Conservation (phyloP, 176 grass and related monocot genomes). For the Leersia perrieri region DNA sequence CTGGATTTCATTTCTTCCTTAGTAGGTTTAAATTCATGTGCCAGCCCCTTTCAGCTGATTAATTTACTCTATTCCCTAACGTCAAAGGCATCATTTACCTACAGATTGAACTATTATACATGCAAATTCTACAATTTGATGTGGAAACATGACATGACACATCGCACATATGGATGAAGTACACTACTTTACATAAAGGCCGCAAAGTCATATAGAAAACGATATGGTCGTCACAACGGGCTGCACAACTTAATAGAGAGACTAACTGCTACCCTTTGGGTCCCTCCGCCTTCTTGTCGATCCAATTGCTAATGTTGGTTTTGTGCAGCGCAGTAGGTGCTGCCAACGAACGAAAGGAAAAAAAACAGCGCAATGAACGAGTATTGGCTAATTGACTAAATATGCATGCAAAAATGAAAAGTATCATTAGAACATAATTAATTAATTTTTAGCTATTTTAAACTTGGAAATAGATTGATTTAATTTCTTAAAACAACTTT, state of each 20-base stretch:
- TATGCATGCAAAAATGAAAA: too few relatives aligned
- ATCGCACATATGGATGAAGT: neutral
- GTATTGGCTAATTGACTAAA: too few relatives aligned
- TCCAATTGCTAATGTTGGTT: neutral
- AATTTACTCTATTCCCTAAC: neutral
- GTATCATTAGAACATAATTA: rapidly evolving
- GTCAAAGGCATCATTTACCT: neutral
- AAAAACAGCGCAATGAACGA: too few relatives aligned
- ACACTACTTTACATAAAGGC: neutral
- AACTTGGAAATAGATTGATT: too few relatives aligned
- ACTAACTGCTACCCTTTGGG: neutral
- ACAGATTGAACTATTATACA: neutral
- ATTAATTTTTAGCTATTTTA: too few relatives aligned
- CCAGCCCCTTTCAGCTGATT: neutral
- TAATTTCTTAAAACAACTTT: too few relatives aligned
- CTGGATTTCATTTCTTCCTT: neutral
- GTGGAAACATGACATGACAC: neutral
- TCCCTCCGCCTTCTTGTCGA: neutral
- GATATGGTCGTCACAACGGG: neutral
- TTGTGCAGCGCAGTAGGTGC: neutral
- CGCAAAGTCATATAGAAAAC: neutral
- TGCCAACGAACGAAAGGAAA: neutral
- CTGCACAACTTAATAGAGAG: too few relatives aligned
- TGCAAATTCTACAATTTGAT: neutral
- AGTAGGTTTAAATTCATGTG: neutral